Percentiles rank a stretch among this genome's conserved stretches.
These are phyloP conservation scores for Candida dendrica DNA, from an alignment of 805 yeast species.

Conservation along the genomic window DNA sequence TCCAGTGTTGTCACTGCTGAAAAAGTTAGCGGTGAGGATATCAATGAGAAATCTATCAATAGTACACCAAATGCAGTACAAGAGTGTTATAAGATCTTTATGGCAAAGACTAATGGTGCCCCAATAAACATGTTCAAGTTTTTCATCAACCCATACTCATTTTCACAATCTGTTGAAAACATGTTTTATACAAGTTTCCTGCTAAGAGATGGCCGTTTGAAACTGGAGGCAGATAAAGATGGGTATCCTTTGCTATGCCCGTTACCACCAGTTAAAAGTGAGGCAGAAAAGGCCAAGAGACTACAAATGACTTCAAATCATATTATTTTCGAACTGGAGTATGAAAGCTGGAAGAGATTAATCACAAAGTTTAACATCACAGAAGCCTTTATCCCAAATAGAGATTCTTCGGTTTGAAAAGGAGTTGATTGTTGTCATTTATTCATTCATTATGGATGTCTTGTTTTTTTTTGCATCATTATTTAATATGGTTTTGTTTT, in stretches of 20 bases:
- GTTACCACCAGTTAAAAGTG: constrained; percentile 20
- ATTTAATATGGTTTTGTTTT: too few relatives aligned
- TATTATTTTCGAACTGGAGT: constrained; percentile 66
- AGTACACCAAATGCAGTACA: constrained; percentile 63
- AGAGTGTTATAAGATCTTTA: constrained; percentile 38
- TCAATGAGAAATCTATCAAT: constrained; percentile 42
- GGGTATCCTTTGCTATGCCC: constrained; percentile 35
- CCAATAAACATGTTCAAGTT: constrained; percentile 56
- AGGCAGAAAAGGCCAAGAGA: constrained; percentile 19
- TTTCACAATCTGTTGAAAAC: constrained; percentile 75
- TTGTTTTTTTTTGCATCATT: not conserved
- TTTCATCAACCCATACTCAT: constrained; percentile 69
- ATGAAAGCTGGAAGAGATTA: constrained; percentile 55
- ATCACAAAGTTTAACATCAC: constrained; percentile 49
- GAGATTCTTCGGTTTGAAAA: constrained; percentile 18
- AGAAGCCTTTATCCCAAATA: constrained; percentile 42
- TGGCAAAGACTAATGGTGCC: constrained; percentile 23
- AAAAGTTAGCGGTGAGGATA: constrained; percentile 42
- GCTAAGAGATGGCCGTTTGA: constrained; percentile 62
- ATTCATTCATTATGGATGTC: not conserved
- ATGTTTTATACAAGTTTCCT: constrained; percentile 78
- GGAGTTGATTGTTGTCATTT: too few relatives aligned
- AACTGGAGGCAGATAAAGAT: constrained; percentile 44
- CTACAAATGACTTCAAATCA: constrained; percentile 38
- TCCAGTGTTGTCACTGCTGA: constrained; percentile 44